Percentiles rank a stretch among this genome's conserved stretches.
phyloP scores from a whole-genome alignment of 805 yeast genomes.

The Zygosaccharomyces bisporus region DNA sequence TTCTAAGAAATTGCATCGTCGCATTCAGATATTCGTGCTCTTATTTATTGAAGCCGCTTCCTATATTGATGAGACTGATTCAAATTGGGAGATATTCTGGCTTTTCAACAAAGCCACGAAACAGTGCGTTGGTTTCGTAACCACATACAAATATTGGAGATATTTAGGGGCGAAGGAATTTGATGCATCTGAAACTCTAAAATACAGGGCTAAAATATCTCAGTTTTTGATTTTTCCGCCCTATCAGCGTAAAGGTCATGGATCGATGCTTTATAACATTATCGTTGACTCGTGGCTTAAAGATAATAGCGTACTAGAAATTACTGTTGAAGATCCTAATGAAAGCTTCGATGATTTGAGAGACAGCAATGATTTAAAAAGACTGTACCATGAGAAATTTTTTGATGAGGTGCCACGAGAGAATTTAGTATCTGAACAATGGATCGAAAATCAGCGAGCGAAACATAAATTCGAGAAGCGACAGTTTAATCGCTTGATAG shows the following conservation, averaged over 20 bases:
- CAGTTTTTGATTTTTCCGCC: constrained; percentile 86
- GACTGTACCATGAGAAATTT: constrained; percentile 39
- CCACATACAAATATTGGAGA: constrained; percentile 80
- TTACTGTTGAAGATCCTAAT: constrained; percentile 92
- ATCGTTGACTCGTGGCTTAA: constrained; percentile 53
- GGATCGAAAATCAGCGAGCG: constrained; percentile 41
- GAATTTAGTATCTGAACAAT: constrained; percentile 29
- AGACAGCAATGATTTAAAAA: constrained; percentile 69
- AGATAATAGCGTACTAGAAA: constrained; percentile 55
- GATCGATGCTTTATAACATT: constrained; percentile 57
- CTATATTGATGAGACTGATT: constrained; percentile 72
- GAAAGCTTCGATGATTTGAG: constrained; percentile 89
- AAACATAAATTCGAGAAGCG: constrained; percentile 63
- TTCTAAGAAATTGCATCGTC: constrained; percentile 50
- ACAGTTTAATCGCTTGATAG: constrained; percentile 73
- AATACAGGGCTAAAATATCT: constrained; percentile 68
- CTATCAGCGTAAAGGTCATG: constrained; percentile 70
- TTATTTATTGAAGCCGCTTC: constrained; percentile 93
- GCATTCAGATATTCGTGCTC: constrained; percentile 76
- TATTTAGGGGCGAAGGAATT: constrained; percentile 54
- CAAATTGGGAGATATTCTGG: constrained; percentile 74
- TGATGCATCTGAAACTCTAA: constrained; percentile 39
- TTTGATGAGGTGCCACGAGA: constrained; percentile 32
- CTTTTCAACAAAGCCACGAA: constrained; percentile 38
- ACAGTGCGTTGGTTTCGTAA: constrained; percentile 70